Evolutionary conservation across 345 rosid genomes (phyloP), one percentile per base, ranked within the genome.

Genomic region (Aquilaria yunnanensis): DNA sequence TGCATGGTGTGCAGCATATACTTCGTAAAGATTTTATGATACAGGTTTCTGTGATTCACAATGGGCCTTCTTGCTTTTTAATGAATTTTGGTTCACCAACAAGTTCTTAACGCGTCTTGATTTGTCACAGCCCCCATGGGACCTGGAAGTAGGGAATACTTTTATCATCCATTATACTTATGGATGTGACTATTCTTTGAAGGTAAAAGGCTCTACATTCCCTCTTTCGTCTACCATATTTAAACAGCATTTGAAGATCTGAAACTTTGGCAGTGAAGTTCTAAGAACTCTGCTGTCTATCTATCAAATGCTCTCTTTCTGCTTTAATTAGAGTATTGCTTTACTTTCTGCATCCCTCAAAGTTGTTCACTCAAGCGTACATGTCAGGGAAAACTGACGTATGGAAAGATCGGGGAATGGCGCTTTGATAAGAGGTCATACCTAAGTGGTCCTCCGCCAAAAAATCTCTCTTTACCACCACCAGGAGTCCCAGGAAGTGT

Each of bases 351-450:
- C 23, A 43, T 3, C 7, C 61, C 32, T 16, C 51, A 37, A 37
- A 59, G 51, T 59, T 51, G 30, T 66, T 66, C 43, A 57, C 62
- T 57, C 10, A 14, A 57, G 14, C 23, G 32, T 46, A 30, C 51
- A 57, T 66, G 46, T 34, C 61, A 87, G 94, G 94, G 90, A 62
- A 64, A 81, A 71, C 65, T 84, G 70, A 88, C 84, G 7, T 83
- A 85, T 60, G 96, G 96, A 47, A 78, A 75, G 74, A 80, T 85
- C 37, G 96, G 96, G 67, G 91, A 85, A 63, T 88, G 96, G 96
- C 81, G 81, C 47, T 88, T 88, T 49, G 89, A 88, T 72, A 88
- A 88, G 84, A 81, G 96, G 75, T 76, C 87, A 8, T 75, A 78
- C 78, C 84, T 85, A 13, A 72, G 70, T 8, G 83, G 87, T 57